A percentile compares a stretch with the other conserved stretches of the same genome.
Conservation (phyloP, 495 filamentous ascomycete genomes). For the Tuber melanosporum region DNA sequence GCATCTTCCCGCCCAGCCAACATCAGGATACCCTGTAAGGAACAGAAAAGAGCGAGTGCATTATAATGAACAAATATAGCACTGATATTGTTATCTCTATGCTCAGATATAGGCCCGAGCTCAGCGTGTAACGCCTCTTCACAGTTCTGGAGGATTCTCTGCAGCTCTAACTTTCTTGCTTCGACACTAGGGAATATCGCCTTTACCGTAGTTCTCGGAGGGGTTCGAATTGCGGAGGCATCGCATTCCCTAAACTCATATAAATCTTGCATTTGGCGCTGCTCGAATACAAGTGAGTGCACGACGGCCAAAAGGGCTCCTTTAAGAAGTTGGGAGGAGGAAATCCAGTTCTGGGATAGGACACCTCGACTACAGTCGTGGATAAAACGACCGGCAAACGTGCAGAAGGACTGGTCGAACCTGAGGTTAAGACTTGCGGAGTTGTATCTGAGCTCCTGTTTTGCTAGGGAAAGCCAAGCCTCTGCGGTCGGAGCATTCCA, state of each 20-base stretch:
- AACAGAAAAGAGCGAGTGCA: not conserved
- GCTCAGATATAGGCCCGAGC: not conserved
- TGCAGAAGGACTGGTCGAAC: conserved; percentile 1
- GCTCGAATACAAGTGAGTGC: not conserved
- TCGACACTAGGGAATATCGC: not conserved
- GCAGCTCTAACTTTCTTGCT: not conserved
- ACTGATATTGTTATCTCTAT: not conserved
- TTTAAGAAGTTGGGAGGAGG: conserved; percentile 1
- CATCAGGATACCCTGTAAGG: not conserved
- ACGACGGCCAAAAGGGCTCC: not conserved
- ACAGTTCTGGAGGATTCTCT: not conserved
- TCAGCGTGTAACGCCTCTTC: not conserved
- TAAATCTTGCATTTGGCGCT: conserved; percentile 3
- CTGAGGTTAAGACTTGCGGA: not conserved
- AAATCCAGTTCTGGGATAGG: not conserved
- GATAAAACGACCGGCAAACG: conserved; percentile 1
- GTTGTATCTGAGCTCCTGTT: not conserved
- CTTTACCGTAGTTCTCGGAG: not conserved
- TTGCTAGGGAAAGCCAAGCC: not conserved
- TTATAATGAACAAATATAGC: conserved; percentile 3
- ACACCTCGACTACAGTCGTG: not conserved
- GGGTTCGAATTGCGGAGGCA: not conserved
- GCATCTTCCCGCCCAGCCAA: not conserved
- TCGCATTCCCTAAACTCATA: not conserved
- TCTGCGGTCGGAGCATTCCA: not conserved